These are phyloP conservation scores for Telopea speciosissima DNA, from an alignment of 177 flowering plant species.

Conservation along the genomic window DNA sequence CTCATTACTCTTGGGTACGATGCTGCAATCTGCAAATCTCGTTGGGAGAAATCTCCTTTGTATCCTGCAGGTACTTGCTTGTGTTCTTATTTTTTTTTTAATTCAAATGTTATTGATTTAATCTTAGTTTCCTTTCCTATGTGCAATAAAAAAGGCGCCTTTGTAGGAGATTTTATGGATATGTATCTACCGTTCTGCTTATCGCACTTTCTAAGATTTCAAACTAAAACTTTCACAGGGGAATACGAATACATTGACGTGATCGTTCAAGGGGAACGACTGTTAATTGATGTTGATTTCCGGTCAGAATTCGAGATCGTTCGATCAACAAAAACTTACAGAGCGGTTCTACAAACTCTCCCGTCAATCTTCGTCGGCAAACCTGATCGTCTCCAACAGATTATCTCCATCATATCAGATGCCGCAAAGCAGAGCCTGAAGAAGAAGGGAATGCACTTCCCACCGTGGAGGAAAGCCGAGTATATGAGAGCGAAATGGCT, in stretches of 20 bases:
- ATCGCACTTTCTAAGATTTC: too few relatives aligned
- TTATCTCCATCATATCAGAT: slow-evolving; percentile 48
- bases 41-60: slow-evolving; percentile 63
- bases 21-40: slow-evolving; percentile 58
- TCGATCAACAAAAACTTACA: slow-evolving; percentile 61
- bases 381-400: slow-evolving; percentile 52
- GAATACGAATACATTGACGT: slow-evolving; percentile 82
- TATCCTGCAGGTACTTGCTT: slow-evolving; percentile 52
- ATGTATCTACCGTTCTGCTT: too few relatives aligned
- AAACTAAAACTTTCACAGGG: slow-evolving; percentile 30
- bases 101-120: too few relatives aligned
- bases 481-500: slow-evolving; percentile 87
- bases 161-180: slow-evolving; percentile 6
- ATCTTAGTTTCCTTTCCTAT: neutral
- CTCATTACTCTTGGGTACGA: slow-evolving; percentile 50
- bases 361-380: slow-evolving; percentile 5
- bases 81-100: too few relatives aligned
- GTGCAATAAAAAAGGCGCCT: neutral
- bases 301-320: slow-evolving; percentile 92
- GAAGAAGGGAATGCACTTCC: slow-evolving; percentile 83
- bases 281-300: slow-evolving; percentile 75
- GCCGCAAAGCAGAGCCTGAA: slow-evolving; percentile 77
- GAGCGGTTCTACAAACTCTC: neutral
- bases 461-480: slow-evolving; percentile 88
- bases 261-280: slow-evolving; percentile 52